Base-by-base conservation (phyloP, 2,329 filamentous ascomycete species). In the Aspergillus aculeatinus region DNA sequence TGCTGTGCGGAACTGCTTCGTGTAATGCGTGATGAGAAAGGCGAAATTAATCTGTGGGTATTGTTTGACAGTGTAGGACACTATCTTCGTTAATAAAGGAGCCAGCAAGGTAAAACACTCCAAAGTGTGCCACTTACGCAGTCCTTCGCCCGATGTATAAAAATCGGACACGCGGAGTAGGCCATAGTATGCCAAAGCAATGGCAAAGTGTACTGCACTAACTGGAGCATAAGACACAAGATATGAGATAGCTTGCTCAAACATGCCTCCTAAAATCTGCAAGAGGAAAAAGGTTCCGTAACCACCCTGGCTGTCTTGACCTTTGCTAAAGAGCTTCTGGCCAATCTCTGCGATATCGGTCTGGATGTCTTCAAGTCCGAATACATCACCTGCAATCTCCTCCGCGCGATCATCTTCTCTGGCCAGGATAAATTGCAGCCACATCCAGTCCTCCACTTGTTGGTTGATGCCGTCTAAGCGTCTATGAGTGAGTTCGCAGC, bases 241-340 rank as follows among this genome's bases (percentile, higher is more conserved):
- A 75, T 96, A 98, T 33, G 90, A 89, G 56, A 99, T 83, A 16
- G 94, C 95, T 70, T 95, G 89, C 78, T 99, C 95, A 68, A 96
- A 99, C 85, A 97, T 89, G 65, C 95, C 95, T 31, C 90, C 88
- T 54, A 98, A 81, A 48, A 96, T 85, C 74, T 96, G 92, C 65
- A 99, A 85, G 77, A 96, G 92, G 80, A 99, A 97, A 79, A 89
- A 96, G 72, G 94, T 93, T 71, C 90, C 92, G 67, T 92, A 95
- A 63, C 88, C 89, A 66, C 89, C 90, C 62, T 85, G 85, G 33
- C 91, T 90, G 61, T 96, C 92, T 55, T 87, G 85, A 56, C 87
- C 87, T 75, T 94, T 93, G 68, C 89, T 86, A 77, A 98, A 99
- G 76, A 96, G 92, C 71, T 93, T 89, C 67, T 91, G 87, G 11